Percentiles rank a stretch among this genome's conserved stretches.
phyloP scores from a whole-genome alignment of 2,329 filamentous ascomycete genomes.

The Shiraia sp. region DNA sequence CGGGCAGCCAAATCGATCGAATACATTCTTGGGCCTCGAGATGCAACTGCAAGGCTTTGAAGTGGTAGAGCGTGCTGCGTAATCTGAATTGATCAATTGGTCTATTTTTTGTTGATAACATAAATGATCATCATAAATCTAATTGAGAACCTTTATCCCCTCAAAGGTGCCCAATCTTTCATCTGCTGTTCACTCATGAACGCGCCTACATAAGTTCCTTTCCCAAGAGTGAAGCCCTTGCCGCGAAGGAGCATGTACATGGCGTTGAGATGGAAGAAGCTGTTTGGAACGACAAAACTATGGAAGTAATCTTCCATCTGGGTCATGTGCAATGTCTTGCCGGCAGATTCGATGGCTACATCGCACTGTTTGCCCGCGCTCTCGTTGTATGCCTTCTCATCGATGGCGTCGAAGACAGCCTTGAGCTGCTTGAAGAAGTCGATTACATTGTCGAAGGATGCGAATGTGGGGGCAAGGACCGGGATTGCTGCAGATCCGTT shows the following conservation, averaged over 20 bases:
- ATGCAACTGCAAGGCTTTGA: no score
- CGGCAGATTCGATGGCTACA: constrained; percentile 3
- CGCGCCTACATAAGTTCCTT: constrained; percentile 13
- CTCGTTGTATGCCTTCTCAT: constrained; percentile 23
- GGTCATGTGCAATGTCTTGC: constrained; percentile 16
- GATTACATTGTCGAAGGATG: constrained; percentile 21
- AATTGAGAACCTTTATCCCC: no score
- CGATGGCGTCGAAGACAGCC: constrained; percentile 16
- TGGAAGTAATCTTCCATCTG: constrained; percentile 16
- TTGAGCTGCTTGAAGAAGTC: constrained; percentile 19
- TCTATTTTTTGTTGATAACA: no score
- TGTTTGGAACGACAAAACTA: constrained; percentile 22
- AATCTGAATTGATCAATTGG: no score
- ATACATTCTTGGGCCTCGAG: constrained; percentile 44
- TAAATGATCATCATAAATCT: no score
- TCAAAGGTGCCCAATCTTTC: constrained; percentile 25
- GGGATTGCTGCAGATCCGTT: constrained; percentile 6
- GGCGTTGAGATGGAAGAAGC: constrained; percentile 28
- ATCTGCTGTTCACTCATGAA: constrained; percentile 24
- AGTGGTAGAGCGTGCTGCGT: background rate
- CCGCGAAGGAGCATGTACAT: constrained; percentile 28
- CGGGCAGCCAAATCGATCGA: constrained; percentile 54
- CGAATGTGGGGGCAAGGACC: constrained; percentile 11
- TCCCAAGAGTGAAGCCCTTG: constrained; percentile 23
- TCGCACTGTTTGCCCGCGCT: constrained; percentile 19